Evolutionary conservation across 176 grass and related monocot species (phyloP), one percentile per base, ranked within the genome.

Genomic region (Bothriochloa decipiens): DNA sequence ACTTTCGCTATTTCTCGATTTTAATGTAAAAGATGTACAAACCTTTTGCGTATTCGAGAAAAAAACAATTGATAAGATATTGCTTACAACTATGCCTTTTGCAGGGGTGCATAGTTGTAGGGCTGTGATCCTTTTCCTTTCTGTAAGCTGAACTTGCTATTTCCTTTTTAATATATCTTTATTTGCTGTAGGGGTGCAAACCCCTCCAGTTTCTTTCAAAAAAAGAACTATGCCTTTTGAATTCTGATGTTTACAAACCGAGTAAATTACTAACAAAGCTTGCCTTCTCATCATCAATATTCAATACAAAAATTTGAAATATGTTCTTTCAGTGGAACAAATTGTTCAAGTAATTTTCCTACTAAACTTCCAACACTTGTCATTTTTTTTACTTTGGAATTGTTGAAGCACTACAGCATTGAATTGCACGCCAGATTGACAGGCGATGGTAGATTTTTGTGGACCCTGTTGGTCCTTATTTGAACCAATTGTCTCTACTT

Each of bases 391-490:
- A 53, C 23, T 26, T 58, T 32, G 57, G 22, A 22, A 73, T 35
- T 43, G 14, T 25, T 57, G 42, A 0, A 57, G 17, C 20, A 47
- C 70, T 43, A 22, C 3, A 77, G 16, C 83, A 78, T 78, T 74
- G 73, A 61, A 26, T 74, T 78, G 43, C 4, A 43, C 18, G 18
- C 16, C 23, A 16, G 39, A 84, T 14, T 58, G 25, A 17, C 5
- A 60, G 11, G 33, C 5, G 27, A 26, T 71, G 25, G 39, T 43
- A 68, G 47, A 68, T 79, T 79, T 77, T 43, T 67, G 75, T 76
- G 64, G 42, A 11, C 55, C 82, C 25, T 41, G 29, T 42, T 55
- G 47, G 47, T 79, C 63, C 68, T 74, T 27, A 5, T 40, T 40
- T 40, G 39, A 42, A 68, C 17, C 33, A 52, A 50, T 79, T 83